These are phyloP conservation scores for Lotus japonicus DNA, from an alignment of 306 rosid genomes.

Conservation along the genomic window DNA sequence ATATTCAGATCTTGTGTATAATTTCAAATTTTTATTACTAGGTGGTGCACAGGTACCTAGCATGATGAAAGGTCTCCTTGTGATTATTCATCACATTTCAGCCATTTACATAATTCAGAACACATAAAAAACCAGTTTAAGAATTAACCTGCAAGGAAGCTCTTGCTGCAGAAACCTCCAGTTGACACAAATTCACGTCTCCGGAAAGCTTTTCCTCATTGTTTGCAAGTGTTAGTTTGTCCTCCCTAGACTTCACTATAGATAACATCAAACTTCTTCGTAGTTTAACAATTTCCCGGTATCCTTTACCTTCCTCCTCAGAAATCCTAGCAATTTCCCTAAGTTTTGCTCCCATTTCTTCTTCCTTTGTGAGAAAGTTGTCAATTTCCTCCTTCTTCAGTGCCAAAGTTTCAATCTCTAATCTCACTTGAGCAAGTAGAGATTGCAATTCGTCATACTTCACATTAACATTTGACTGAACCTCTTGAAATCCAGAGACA, in stretches of 20 bases:
- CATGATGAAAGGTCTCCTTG: neutral
- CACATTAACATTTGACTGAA: slow-evolving; percentile 48
- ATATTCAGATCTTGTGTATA: slow-evolving; percentile 10
- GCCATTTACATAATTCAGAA: slow-evolving; percentile 5
- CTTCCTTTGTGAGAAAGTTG: slow-evolving; percentile 36
- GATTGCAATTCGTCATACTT: slow-evolving; percentile 48
- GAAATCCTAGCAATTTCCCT: slow-evolving; percentile 48
- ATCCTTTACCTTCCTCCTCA: slow-evolving; percentile 56
- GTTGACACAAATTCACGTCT: slow-evolving; percentile 56
- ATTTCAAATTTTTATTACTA: slow-evolving; percentile 7
- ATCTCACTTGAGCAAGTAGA: slow-evolving; percentile 41
- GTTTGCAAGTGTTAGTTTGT: slow-evolving; percentile 51
- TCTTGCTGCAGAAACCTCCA: slow-evolving; percentile 58
- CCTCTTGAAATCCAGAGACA: slow-evolving; percentile 53
- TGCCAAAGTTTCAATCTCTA: slow-evolving; percentile 45
- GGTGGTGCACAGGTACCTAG: neutral
- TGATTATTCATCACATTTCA: slow-evolving; percentile 12
- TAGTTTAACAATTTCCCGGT: slow-evolving; percentile 40
- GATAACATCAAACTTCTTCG: slow-evolving; percentile 59
- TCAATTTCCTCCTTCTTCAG: slow-evolving; percentile 53
- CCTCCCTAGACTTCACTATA: slow-evolving; percentile 57
- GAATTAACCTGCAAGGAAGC: slow-evolving; percentile 62
- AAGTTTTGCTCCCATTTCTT: slow-evolving; percentile 45
- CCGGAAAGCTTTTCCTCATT: slow-evolving; percentile 61
- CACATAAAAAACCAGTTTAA: slow-evolving; percentile 7